Evolutionary conservation across 805 yeast species (phyloP).

Genomic region (Yarrowia alimentaria): DNA sequence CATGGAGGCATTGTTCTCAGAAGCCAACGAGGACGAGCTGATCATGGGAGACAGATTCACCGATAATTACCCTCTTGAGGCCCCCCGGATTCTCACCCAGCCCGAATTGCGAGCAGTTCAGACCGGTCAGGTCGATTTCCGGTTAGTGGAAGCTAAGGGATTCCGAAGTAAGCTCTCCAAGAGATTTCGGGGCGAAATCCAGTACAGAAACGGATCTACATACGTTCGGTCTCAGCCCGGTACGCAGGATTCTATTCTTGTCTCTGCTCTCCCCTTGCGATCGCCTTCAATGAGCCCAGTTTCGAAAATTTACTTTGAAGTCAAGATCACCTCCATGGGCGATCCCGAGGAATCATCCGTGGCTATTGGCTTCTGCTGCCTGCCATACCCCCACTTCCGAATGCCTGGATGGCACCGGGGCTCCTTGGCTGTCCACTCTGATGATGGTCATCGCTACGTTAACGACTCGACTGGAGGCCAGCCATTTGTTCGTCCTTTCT

Average conservation of each 20-base stretch:
- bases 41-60: conserved; percentile 19
- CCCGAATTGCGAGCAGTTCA: conserved; percentile 5
- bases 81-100: conserved; percentile 9
- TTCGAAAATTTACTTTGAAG: conserved; percentile 33
- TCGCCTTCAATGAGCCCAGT: conserved; percentile 28
- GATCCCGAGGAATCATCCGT: conserved; percentile 32
- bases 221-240: conserved; percentile 29
- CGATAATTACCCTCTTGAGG: conserved; percentile 22
- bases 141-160: conserved; percentile 8
- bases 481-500: conserved; percentile 31
- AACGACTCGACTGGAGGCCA: conserved; percentile 34
- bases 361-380: conserved; percentile 35
- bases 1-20: conserved; percentile 24
- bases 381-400: conserved; percentile 37
- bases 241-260: conserved; percentile 30
- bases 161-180: conserved; percentile 18
- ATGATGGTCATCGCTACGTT: conserved; percentile 36
- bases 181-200: conserved; percentile 31
- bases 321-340: conserved; percentile 32
- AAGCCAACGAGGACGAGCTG: conserved; percentile 17
- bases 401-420: conserved; percentile 39
- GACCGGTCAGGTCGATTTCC: conserved; percentile 9
- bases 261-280: conserved; percentile 30
- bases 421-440: conserved; percentile 37
- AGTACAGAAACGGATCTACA: conserved; percentile 30